phyloP scores from a whole-genome alignment of 441 rosid genomes.

The Euphorbia schlechtendalii region DNA sequence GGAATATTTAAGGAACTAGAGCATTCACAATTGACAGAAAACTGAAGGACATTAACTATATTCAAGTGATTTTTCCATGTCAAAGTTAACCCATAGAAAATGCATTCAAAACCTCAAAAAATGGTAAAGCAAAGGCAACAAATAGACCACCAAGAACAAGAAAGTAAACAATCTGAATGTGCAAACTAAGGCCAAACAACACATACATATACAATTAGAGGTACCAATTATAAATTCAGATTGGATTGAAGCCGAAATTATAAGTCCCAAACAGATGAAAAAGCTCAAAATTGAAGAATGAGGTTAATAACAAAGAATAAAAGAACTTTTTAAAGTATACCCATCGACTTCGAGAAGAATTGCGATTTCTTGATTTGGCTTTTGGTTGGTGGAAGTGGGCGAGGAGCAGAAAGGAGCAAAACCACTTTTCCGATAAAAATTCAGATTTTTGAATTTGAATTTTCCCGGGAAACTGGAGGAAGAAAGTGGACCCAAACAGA shows the following conservation, averaged over 20 bases:
- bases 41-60: neutral
- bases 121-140: neutral
- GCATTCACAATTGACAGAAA: neutral
- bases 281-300: neutral
- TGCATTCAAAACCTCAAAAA: neutral
- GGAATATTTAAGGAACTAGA: neutral
- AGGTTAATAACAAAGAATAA: neutral
- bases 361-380: conserved; percentile 48
- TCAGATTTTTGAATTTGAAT: conserved; percentile 21
- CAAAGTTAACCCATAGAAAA: neutral
- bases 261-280: neutral
- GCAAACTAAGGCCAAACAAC: neutral
- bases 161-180: neutral
- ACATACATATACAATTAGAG: neutral
- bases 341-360: conserved; percentile 91
- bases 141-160: neutral
- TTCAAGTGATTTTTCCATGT: neutral
- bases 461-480: conserved; percentile 25
- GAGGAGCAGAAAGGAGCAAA: conserved; percentile 37
- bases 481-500: conserved; percentile 21
- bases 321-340: conserved; percentile 24
- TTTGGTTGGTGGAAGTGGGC: conserved; percentile 23
- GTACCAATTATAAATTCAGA: neutral
- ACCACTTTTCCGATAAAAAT: conserved; percentile 24
- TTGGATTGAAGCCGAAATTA: neutral